These are phyloP conservation scores for Cyberlindnera amylophila DNA, from an alignment of 805 yeast genomes.

Conservation along the genomic window DNA sequence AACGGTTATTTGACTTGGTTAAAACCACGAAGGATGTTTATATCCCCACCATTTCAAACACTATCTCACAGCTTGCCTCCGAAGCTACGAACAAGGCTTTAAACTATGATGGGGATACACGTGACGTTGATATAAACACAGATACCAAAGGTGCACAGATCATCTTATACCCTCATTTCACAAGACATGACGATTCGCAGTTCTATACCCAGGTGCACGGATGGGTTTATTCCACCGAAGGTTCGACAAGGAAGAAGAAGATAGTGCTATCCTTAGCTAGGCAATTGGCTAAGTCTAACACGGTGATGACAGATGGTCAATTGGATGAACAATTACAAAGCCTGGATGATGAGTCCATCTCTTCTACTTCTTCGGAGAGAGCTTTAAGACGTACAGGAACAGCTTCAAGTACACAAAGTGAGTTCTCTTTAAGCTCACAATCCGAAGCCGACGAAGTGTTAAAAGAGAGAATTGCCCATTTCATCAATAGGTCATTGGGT, in stretches of 20 bases:
- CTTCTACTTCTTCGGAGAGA: conserved; percentile 8
- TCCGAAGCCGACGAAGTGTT: conserved; percentile 43
- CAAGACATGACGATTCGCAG: conserved; percentile 33
- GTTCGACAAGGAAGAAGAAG: conserved; percentile 65
- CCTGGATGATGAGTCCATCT: conserved; percentile 20
- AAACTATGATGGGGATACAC: conserved; percentile 10
- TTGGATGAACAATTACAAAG: conserved; percentile 35
- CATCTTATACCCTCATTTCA: conserved; percentile 56
- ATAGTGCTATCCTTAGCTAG: conserved; percentile 64
- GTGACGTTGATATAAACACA: conserved; percentile 28
- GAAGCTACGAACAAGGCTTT: conserved; percentile 35
- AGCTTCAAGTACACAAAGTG: conserved; percentile 8
- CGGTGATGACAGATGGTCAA: conserved; percentile 29
- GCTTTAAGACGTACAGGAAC: conserved; percentile 9
- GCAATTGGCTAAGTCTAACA: conserved; percentile 49
- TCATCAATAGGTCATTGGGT: conserved; percentile 65
- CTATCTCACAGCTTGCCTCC: conserved; percentile 45
- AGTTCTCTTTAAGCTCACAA: conserved; percentile 4
- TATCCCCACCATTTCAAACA: conserved; percentile 47
- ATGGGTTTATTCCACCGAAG: conserved; percentile 64
- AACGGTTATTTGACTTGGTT: conserved; percentile 46
- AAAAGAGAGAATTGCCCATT: conserved; percentile 62
- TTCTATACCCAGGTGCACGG: conserved; percentile 68
- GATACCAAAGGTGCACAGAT: conserved; percentile 48
- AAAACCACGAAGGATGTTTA: conserved; percentile 54